A percentile compares a stretch with the other conserved stretches of the same genome.
phyloP scores from a whole-genome alignment of 2,329 filamentous ascomycete species.

The Aspergillus ochraceoroseus region DNA sequence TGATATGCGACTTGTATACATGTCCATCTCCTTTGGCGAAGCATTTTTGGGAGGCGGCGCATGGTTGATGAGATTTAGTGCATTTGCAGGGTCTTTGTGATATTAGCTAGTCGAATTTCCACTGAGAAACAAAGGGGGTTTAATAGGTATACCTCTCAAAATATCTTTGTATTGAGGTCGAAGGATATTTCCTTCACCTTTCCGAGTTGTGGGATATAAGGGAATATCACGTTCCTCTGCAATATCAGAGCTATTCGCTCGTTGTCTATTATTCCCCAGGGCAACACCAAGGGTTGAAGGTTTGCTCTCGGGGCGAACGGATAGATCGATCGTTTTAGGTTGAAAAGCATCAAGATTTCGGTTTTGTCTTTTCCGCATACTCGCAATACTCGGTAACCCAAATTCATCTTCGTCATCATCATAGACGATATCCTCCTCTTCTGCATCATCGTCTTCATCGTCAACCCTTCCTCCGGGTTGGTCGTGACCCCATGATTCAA shows the following conservation, averaged over 20 bases:
- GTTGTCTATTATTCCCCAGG: slow-evolving; percentile 51
- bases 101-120: too few species aligned
- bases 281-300: slow-evolving; percentile 29
- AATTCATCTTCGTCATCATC: slow-evolving; percentile 94
- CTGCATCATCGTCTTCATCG: slow-evolving; percentile 60
- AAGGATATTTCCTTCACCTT: slow-evolving; percentile 88
- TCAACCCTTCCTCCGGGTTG: slow-evolving; percentile 45
- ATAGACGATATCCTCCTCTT: slow-evolving; percentile 67
- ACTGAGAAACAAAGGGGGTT: too few species aligned
- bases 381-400: slow-evolving; percentile 85
- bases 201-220: slow-evolving; percentile 81
- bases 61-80: slow-evolving; percentile 88
- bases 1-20: slow-evolving; percentile 78
- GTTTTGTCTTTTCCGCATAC: slow-evolving; percentile 70
- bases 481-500: slow-evolving; percentile 68
- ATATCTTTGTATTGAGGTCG: slow-evolving; percentile 99
- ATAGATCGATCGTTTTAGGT: slow-evolving; percentile 45
- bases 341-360: slow-evolving; percentile 36
- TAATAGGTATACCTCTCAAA: slow-evolving; percentile 61
- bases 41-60: slow-evolving; percentile 68
- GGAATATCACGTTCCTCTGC: slow-evolving; percentile 80
- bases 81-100: slow-evolving; percentile 90
- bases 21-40: slow-evolving; percentile 75
- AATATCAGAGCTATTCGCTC: slow-evolving; percentile 87
- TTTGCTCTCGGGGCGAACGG: slow-evolving; percentile 27